These are phyloP conservation scores for Trametes villosa DNA, from an alignment of 768 basidiomycete genomes.

Conservation along the genomic window DNA sequence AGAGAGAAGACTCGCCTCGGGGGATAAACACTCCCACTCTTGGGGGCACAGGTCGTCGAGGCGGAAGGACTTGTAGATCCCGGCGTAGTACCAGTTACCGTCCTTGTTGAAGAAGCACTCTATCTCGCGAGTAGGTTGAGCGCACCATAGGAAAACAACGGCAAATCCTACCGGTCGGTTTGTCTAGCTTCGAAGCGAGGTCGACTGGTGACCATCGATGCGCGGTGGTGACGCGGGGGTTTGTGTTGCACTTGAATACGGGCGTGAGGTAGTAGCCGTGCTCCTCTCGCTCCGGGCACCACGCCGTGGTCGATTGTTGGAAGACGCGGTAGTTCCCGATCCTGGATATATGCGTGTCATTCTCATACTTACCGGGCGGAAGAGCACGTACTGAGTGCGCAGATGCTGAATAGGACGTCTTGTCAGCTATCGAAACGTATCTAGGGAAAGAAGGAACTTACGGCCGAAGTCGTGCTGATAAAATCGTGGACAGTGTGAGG, in stretches of 20 bases:
- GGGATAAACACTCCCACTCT: slow-evolving; percentile 71
- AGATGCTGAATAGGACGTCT: slow-evolving; percentile 47
- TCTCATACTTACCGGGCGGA: background rate
- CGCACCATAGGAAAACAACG: background rate
- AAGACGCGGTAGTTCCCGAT: slow-evolving; percentile 70
- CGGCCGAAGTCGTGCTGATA: slow-evolving; percentile 58
- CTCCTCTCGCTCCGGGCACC: slow-evolving; percentile 84
- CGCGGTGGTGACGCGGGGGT: slow-evolving; percentile 74
- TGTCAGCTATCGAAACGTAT: background rate
- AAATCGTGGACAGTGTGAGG: slow-evolving; percentile 73
- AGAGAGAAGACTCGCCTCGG: slow-evolving; percentile 53
- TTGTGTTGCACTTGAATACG: slow-evolving; percentile 77
- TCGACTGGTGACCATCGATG: slow-evolving; percentile 77
- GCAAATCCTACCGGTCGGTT: slow-evolving; percentile 59
- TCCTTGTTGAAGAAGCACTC: slow-evolving; percentile 86
- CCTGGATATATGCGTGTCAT: slow-evolving; percentile 40
- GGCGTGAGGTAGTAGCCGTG: slow-evolving; percentile 80
- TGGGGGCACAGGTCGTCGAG: slow-evolving; percentile 66
- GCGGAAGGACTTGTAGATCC: slow-evolving; percentile 69
- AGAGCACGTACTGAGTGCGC: slow-evolving; percentile 53
- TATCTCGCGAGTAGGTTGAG: slow-evolving; percentile 28
- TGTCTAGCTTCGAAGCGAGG: slow-evolving; percentile 58
- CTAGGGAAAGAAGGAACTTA: slow-evolving; percentile 38
- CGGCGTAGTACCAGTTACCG: slow-evolving; percentile 83
- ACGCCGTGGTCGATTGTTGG: slow-evolving; percentile 67